Evolutionary conservation across 1,139 yeast species (phyloP).

Genomic region (Scheffersomyces titani): DNA sequence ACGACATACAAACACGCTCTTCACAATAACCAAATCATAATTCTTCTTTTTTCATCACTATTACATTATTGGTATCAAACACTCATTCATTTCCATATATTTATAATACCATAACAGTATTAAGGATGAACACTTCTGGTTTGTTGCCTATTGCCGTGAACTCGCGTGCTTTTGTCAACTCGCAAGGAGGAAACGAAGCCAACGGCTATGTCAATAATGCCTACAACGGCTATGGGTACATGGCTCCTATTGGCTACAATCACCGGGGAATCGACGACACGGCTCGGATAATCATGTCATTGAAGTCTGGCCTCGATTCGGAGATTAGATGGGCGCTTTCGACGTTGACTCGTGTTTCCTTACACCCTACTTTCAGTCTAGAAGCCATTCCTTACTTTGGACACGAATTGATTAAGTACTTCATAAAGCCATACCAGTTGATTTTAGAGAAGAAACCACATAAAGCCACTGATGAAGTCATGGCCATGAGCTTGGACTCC

Average conservation of each 20-base stretch:
- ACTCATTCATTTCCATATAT: background rate
- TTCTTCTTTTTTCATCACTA: background rate
- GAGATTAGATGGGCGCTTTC: constrained; percentile 71
- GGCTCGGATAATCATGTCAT: constrained; percentile 63
- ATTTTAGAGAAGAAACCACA: constrained; percentile 26
- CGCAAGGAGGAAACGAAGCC: constrained; percentile 7
- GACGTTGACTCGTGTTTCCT: constrained; percentile 58
- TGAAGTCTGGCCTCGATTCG: constrained; percentile 55
- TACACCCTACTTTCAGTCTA: constrained; percentile 37
- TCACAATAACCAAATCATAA: constrained; percentile 1
- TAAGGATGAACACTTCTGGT: background rate
- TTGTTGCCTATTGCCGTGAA: background rate
- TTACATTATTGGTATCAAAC: background rate
- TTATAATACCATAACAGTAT: background rate
- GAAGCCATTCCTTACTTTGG: constrained; percentile 52
- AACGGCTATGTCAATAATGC: constrained; percentile 11
- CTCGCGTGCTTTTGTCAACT: background rate
- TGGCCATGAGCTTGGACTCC: constrained; percentile 56
- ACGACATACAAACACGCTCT: constrained; percentile 3
- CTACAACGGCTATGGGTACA: constrained; percentile 18
- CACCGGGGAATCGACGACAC: constrained; percentile 58
- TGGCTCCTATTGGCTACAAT: constrained; percentile 17
- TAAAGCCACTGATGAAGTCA: constrained; percentile 32
- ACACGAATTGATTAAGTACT: constrained; percentile 48
- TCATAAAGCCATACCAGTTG: constrained; percentile 33